Evolutionary conservation across 2,329 filamentous ascomycete species (phyloP), one percentile per base, ranked within the genome.

Genomic region (Dendrostoma leiphaemia): DNA sequence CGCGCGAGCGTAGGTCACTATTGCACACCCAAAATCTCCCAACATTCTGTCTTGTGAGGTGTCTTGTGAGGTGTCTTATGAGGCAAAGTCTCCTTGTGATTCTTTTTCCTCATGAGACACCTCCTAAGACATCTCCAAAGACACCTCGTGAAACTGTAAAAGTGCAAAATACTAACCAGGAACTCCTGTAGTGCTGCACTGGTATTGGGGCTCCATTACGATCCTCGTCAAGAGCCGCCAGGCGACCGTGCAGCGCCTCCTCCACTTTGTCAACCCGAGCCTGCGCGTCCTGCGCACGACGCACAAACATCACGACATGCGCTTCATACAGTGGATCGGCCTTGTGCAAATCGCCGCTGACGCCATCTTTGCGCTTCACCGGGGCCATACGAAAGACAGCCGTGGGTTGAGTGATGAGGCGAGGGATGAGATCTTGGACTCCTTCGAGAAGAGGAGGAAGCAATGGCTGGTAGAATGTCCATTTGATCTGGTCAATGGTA

Each of bases 391-490:
- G 37, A 12, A 38, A 4, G 24, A 31, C 8, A 12, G 13, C 2
- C 15, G 45, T 12, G 55, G 55, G 3, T 12, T 57, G 28, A 54
- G 35, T 15, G 51, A 46, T 23, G 47, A 54, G 19, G 47, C 29
- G 3, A 41, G 55, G 21, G 55, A 57, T 6, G 40, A 10, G 2
- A 57, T 57, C 19, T 24, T 57, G 9, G 24, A 48, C 28, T 21
- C 21, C 6, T 57, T 54, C n/a, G 55, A 57, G 35, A 43, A 28
- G 17, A 47, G 34, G 19, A 21, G 51, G 6, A 37, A 13, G n/a
- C 51, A 51, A 17, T 57, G 55, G 55, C 40, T 57, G 12, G 31
- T 54, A 12, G 53, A 54, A 23, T 57, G 55, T 24, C 55, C 55
- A 4, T 51, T 57, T 21, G 51, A 57, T 26, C 35, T 57, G 6